Base-by-base conservation (phyloP, 768 basidiomycete species). In the Boletus eberwhitei region DNA sequence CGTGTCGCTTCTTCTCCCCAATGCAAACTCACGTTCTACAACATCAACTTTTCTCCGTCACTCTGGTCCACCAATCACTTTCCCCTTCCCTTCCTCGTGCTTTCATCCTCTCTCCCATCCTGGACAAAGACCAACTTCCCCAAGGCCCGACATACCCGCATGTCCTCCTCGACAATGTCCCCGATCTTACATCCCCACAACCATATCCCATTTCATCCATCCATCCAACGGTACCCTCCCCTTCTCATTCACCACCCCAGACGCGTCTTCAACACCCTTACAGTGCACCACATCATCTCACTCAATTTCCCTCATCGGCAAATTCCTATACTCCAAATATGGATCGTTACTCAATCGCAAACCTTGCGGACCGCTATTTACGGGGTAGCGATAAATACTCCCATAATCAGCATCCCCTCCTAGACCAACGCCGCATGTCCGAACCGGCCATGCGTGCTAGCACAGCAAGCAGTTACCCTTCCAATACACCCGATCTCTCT, bases 401-500 rank as follows among this genome's bases (percentile, higher is more conserved):
- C 60, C 69, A 65, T 62, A 70, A 63, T 68, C 69, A 62, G 64
- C 58, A 62, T 63, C 59, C 73, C 53, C 65, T 75, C 58, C 70
- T 79, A 53, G 83, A 84, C 73, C 82, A 83, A 50, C 76, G 85
- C 64, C 82, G 85, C 68, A 84, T 86, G 82, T 87, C 85, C 64
- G 85, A 86, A 66, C 84, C 85, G 44, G 72, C 81, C 51, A 73
- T 80, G 57, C 75, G 79, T 56, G 63, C 74, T 60, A 75, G 74
- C 66, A 58, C 76, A 50, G 75, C 81, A 64, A 59, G 73, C 39
- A 58, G 70, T 48, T 64, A 74, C 41, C 50, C 73, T 52, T 50
- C 70, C 38, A 70, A 71, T 54, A 43, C 68, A 50, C 52, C 73
- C 50, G 68, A 64, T 68, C 67, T 69, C 48, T 50, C 59, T 45